Conservation (phyloP, 352 stramenopile species). For the Plasmopara muralis region DNA sequence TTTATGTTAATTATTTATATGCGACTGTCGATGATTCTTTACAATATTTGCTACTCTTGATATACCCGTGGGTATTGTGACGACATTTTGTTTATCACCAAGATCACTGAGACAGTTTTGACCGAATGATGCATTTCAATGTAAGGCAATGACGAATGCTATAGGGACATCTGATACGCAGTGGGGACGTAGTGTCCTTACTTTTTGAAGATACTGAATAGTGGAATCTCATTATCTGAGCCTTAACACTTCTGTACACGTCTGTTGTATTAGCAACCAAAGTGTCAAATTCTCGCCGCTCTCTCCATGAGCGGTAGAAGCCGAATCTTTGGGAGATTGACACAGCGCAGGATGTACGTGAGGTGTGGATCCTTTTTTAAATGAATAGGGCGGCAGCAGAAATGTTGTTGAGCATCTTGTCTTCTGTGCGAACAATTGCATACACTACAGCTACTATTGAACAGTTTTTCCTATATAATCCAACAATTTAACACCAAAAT, state of each 20-base stretch:
- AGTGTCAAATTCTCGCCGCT: constrained; percentile 88
- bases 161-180: constrained; percentile 84
- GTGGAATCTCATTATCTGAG: constrained; percentile 91
- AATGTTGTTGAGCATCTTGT: constrained; percentile 49
- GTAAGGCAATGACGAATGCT: constrained; percentile 80
- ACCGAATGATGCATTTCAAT: constrained; percentile 1
- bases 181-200: constrained; percentile 28
- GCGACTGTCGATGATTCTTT: constrained; percentile 63
- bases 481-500: too few relatives aligned
- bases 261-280: constrained; percentile 46
- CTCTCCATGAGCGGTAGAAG: constrained; percentile 66
- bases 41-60: constrained; percentile 91
- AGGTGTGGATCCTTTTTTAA: constrained; percentile 29
- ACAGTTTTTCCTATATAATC: too few relatives aligned
- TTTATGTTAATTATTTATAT: constrained; percentile 21
- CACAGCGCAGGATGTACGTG: constrained; percentile 7
- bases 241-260: constrained; percentile 23
- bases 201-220: constrained; percentile 68
- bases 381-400: constrained; percentile 46
- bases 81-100: constrained; percentile 82
- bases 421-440: not conserved
- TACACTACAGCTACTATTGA: not conserved
- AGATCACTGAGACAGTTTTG: constrained; percentile 83
- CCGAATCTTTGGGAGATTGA: constrained; percentile 87
- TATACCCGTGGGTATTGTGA: constrained; percentile 53